Evolutionary conservation across 2,329 filamentous ascomycete genomes (phyloP).

Genomic region (Aureobasidium namibiae): DNA sequence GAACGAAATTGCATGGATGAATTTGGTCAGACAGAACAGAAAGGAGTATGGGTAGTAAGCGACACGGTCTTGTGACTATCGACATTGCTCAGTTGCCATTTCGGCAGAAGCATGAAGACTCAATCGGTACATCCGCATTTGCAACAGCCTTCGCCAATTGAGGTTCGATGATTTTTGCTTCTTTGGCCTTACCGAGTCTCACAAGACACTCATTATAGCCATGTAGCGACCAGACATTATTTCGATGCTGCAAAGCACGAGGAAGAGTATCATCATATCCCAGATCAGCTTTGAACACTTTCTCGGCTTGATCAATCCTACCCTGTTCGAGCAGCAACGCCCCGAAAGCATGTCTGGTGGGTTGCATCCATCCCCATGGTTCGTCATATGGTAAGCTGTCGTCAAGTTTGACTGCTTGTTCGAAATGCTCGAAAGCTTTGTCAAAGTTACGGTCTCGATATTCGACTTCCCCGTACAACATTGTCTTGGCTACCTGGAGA

Average conservation of each 20-base stretch:
- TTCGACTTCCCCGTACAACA: conserved; percentile 66
- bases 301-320: conserved; percentile 28
- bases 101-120: conserved; percentile 52
- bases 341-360: conserved; percentile 59
- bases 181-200: conserved; percentile 41
- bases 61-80: too few species aligned
- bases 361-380: conserved; percentile 74
- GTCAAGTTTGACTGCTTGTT: conserved; percentile 48
- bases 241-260: conserved; percentile 57
- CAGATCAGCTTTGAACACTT: conserved; percentile 33
- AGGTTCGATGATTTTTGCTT: conserved; percentile 40
- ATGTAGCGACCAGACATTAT: conserved; percentile 69
- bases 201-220: conserved; percentile 63
- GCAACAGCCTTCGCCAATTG: conserved; percentile 46
- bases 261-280: conserved; percentile 46
- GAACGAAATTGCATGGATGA: too few species aligned
- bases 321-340: conserved; percentile 61
- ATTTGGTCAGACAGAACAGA: too few species aligned
- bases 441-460: conserved; percentile 56
- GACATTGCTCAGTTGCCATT: neutral
- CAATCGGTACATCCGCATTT: conserved; percentile 52
- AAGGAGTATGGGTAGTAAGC: too few species aligned
- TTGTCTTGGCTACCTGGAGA: conserved; percentile 49
- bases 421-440: conserved; percentile 49
- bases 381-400: conserved; percentile 61